Evolutionary conservation across 2,329 filamentous ascomycete genomes (phyloP).

Genomic region (Bipolaris sorokiniana): DNA sequence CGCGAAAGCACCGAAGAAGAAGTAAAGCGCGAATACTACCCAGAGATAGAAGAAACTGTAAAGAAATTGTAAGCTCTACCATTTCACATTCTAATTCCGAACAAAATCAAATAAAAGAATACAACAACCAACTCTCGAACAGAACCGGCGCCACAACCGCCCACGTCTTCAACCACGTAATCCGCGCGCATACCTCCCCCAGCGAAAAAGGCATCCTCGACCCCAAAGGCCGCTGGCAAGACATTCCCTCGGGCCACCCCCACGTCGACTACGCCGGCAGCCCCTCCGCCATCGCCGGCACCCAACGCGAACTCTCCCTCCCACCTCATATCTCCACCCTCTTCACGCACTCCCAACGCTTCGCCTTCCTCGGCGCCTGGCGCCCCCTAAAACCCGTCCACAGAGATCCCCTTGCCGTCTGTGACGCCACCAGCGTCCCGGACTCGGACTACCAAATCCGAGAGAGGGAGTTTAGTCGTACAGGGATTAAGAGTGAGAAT

Average conservation of each 20-base stretch:
- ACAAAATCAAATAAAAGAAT: neutral
- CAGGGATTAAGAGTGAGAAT: conserved; percentile 21
- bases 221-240: conserved; percentile 52
- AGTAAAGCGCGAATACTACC: conserved; percentile 26
- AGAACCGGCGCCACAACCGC: conserved; percentile 26
- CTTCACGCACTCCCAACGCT: conserved; percentile 21
- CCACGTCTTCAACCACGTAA: conserved; percentile 47
- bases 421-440: conserved; percentile 24
- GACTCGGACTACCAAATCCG: conserved; percentile 28
- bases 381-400: conserved; percentile 32
- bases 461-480: conserved; percentile 24
- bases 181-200: conserved; percentile 56
- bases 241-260: conserved; percentile 28
- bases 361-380: conserved; percentile 41
- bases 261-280: conserved; percentile 31
- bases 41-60: conserved; percentile 19
- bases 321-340: conserved; percentile 13
- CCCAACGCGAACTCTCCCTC: conserved; percentile 24
- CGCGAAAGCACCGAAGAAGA: conserved; percentile 17
- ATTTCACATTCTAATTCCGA: neutral
- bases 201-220: conserved; percentile 52
- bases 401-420: conserved; percentile 37
- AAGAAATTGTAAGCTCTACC: conserved; percentile 17
- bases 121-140: neutral
- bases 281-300: conserved; percentile 16